Evolutionary conservation across 164 flowering plant species (phyloP), one percentile per base, ranked within the genome.

Genomic region (Stephania yunnanensis): DNA sequence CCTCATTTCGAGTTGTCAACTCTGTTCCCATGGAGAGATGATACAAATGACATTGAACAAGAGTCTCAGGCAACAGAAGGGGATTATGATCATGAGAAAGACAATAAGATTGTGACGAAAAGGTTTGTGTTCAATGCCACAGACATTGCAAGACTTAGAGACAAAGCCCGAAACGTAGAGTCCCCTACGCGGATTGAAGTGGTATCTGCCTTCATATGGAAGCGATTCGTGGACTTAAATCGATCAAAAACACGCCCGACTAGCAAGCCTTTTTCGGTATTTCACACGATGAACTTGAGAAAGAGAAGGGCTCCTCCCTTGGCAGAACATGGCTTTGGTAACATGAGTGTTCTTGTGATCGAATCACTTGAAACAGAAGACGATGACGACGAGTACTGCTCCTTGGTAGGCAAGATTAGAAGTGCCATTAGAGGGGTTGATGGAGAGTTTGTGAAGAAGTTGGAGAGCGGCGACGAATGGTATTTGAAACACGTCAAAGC

Each of bases 11-110:
- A 46, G 2, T 83, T 80, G 0, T 11, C 74, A 9, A 68, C 82
- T 30, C 64, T 82, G 19, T 84, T 85, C 75, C 89, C 89, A 2
- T 81, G 82, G 0, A 76, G 42, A 36, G 42, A 36, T 25, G 25
- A 25, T 36, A 36, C 42, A 36, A 2, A n/a, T 25, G 72, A 79
- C 42, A 15, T 80, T 2, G 30, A 36, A 36, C 42, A 74, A 4
- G 77, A 78, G 2, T 80, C 61, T n/a, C 25, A 25, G 25, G 25
- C 25, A 25, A 25, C 25, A 25, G 25, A 25, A 25, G 25, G 25
- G 25, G 6, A 68, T 2, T 67, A 25, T 1, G 65, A 25, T 0
- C 66, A 81, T 1, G 7, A 0, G 4, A 79, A 69, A 17, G 82
- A 76, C 1, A 73, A 72, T 1, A 74, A 72, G 2, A 69, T 83